Conservation (phyloP, 2,329 filamentous ascomycete genomes). For the Colletotrichum sp. region DNA sequence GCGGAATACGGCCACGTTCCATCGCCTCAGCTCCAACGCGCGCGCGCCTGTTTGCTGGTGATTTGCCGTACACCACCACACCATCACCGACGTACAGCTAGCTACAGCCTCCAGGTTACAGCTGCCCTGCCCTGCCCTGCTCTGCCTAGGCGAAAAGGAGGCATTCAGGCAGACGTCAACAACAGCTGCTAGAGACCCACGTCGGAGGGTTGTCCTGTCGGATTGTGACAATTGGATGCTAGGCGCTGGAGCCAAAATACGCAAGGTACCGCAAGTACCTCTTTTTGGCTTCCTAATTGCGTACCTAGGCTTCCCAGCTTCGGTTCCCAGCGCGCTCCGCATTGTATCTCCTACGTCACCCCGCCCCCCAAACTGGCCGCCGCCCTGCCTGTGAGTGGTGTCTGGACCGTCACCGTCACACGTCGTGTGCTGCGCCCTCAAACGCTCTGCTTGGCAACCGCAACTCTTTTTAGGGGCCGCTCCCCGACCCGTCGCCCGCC, state of each 20-base stretch:
- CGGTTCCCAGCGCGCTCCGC: background rate
- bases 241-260: conserved; percentile 1
- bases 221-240: conserved; percentile 4
- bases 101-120: background rate
- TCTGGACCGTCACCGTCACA: conserved; percentile 7
- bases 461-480: conserved; percentile 22
- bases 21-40: background rate
- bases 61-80: conserved; percentile 5
- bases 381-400: conserved; percentile 9
- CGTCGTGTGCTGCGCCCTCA: conserved; percentile 12
- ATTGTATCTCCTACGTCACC: conserved; percentile 21
- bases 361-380: conserved; percentile 5
- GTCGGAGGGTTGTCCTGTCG: background rate
- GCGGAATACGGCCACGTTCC: background rate
- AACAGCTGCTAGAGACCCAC: background rate
- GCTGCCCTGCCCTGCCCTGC: background rate
- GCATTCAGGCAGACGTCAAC: background rate
- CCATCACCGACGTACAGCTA: background rate
- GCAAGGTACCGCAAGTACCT: conserved; percentile 11
- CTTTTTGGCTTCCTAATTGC: background rate
- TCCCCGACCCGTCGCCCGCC: conserved; percentile 23
- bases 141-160: background rate
- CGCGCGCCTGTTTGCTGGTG: conserved; percentile 2
- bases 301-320: background rate
- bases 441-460: conserved; percentile 18